These are phyloP conservation scores for Achlya hypogyna DNA, from an alignment of 352 stramenopile species.

Conservation along the genomic window DNA sequence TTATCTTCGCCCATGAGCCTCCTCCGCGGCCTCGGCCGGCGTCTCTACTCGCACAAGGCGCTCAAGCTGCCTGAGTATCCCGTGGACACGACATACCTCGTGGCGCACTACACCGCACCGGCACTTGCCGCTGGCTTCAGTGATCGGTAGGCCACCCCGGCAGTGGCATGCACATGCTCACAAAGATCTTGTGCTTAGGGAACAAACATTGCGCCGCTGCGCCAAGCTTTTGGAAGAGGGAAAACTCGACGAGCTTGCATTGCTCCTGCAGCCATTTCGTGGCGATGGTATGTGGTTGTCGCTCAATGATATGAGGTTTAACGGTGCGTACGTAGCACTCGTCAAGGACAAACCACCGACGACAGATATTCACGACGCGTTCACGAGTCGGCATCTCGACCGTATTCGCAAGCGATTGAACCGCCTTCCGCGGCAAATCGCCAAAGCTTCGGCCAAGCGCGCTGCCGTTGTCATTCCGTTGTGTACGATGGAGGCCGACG, in stretches of 20 bases:
- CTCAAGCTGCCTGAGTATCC: constrained; percentile 11
- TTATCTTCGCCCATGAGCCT: not conserved
- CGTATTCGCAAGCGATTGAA: constrained; percentile 92
- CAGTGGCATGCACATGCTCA: not conserved
- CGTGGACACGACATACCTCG: constrained; percentile 71
- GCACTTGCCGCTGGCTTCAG: constrained; percentile 91
- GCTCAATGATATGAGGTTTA: constrained; percentile 3
- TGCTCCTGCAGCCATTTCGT: constrained; percentile 69
- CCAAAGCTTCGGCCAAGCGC: constrained; percentile 84
- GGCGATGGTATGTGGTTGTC: constrained; percentile 18
- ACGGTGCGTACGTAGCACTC: constrained; percentile 25
- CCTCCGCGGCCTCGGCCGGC: not conserved
- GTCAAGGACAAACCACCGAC: constrained; percentile 23
- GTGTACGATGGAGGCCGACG: constrained; percentile 86
- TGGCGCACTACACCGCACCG: constrained; percentile 95
- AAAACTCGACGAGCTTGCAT: constrained; percentile 59
- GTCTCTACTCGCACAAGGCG: constrained; percentile 4
- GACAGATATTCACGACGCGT: constrained; percentile 57
- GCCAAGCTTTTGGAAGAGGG: constrained; percentile 61
- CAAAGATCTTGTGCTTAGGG: constrained; percentile 23
- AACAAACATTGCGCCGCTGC: constrained; percentile 72
- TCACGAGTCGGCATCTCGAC: constrained; percentile 84
- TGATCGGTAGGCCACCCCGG: constrained; percentile 67
- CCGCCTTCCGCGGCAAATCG: constrained; percentile 90
- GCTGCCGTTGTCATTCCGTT: constrained; percentile 93